Evolutionary conservation across 495 filamentous ascomycete species (phyloP), one percentile per base, ranked within the genome.

Genomic region (Podospora fimiseda): DNA sequence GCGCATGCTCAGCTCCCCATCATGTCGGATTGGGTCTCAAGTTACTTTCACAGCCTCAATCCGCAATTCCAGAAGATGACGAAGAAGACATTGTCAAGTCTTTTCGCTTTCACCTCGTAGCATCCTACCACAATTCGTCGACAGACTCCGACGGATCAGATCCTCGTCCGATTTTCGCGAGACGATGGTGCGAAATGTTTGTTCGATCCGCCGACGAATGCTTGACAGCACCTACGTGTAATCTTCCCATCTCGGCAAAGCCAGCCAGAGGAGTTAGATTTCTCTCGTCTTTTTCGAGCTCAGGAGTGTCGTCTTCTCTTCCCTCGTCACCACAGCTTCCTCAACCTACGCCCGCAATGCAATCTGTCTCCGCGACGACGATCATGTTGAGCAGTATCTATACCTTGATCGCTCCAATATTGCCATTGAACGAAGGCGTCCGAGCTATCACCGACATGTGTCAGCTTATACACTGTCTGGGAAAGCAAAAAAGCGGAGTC

Each of bases 1-100:
- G 71, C 49, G n/a, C 51, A 7, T 72, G 67, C 43, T 45, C 60
- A 14, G 21, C n/a, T 11, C 44, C 23, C 9, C 64, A 60, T 18
- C 33, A 54, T 19, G 14, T 66, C 4, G 50, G 50, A 1, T 19
- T 66, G 38, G 43, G 43, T 16, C 24, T 66, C 16, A 48, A 42
- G n/a, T 11, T 42, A 1, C 51, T 20, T 27, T 33, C 56, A 6
- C 15, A 58, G 49, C 38, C 44, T 16, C 11, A 33, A 5, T 15
- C 56, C 43, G 19, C 63, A 59, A 49, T 52, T 42, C 53, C 62
- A 43, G 30, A 39, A 2, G 48, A 58, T 16, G 51, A 60, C 27
- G 50, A 60, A 13, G 38, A 60, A 5, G 47, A 59, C 7, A 46
- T 66, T 1, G 50, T 51, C 0, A 43, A 51, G 23, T 14, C 16